Conservation (phyloP, 306 rosid genomes). For the Lathyrus sativus region DNA sequence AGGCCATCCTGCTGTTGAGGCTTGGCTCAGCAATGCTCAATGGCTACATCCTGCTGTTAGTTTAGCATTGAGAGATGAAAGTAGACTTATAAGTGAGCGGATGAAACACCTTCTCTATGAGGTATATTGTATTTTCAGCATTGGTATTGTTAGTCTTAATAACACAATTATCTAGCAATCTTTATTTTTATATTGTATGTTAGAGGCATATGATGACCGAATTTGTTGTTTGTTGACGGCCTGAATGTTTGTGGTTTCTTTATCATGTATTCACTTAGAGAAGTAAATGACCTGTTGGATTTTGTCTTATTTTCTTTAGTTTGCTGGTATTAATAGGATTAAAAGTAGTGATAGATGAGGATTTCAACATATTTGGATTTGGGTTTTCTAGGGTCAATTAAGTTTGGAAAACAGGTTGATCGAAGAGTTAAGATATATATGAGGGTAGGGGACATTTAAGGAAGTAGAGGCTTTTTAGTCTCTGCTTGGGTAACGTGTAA, state of each 20-base stretch:
- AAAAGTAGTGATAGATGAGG: not conserved
- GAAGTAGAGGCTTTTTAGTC: not conserved
- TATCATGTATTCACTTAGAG: constrained; percentile 12
- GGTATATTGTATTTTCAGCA: constrained; percentile 48
- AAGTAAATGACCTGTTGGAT: not conserved
- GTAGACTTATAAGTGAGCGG: constrained; percentile 74
- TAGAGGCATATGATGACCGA: not conserved
- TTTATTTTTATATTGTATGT: constrained; percentile 8
- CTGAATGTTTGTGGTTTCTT: constrained; percentile 14
- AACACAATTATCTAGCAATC: constrained; percentile 12
- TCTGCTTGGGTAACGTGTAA: not conserved
- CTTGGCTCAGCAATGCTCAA: constrained; percentile 81
- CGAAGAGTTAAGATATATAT: not conserved
- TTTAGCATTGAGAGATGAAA: constrained; percentile 83
- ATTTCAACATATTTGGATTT: constrained; percentile 9
- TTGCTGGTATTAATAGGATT: constrained; percentile 2
- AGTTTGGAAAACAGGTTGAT: constrained; percentile 6
- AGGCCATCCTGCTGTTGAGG: constrained; percentile 58
- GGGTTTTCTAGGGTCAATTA: not conserved
- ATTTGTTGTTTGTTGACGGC: not conserved
- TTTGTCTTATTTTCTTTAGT: constrained; percentile 7
- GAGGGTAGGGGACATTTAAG: not conserved
- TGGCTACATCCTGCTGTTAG: constrained; percentile 94
- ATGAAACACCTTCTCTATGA: constrained; percentile 92
- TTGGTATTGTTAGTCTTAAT: not conserved